Evolutionary conservation across 495 filamentous ascomycete species (phyloP), one percentile per base, ranked within the genome.

Genomic region (Talaromyces liani): DNA sequence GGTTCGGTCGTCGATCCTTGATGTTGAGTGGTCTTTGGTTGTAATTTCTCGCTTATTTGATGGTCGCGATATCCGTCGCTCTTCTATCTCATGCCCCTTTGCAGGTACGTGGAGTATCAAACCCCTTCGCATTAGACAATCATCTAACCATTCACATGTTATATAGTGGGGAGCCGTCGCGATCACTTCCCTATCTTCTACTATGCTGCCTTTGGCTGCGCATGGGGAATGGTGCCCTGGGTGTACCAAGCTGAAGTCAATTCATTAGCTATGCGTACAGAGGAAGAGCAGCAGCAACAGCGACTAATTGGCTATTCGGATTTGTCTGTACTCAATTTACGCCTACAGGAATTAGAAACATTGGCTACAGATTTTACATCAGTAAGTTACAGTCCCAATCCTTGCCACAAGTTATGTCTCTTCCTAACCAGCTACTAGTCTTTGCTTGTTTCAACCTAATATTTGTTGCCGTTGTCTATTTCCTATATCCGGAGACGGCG

Each of bases 1-100:
- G 85, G 3, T 79, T 83, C 31, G 87, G 87, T 27, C 82, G 88
- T 2, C 79, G 88, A 2, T 82, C 84, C 59, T 71, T 90, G 36
- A 87, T 88, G 34, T 67, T 79, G 65, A 72, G 78, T 36, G 89
- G 90, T 84, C 73, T 58, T 70, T 64, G 57, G 31, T 34, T 68
- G 1, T 64, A 68, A 49, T 65, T 53, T 24, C 60, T 68, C 18
- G 66, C 66, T 16, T 68, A 68, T 53, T 54, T 68, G 39, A 66
- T 66, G 66, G 66, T 68, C 1, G 66, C 66, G 3, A 61, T 68
- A 65, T 80, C 22, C 65, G 84, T 18, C 67, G 73, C 7, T 78
- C 64, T 36, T 36, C 33, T 36, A 36, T 36, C 33, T 12, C 33
- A 36, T 36, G 33, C 33, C 10, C 33, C 33, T 36, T 36, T 36